Evolutionary conservation across 768 basidiomycete species (phyloP).

Genomic region (Boletus pseudo-olivaceus): DNA sequence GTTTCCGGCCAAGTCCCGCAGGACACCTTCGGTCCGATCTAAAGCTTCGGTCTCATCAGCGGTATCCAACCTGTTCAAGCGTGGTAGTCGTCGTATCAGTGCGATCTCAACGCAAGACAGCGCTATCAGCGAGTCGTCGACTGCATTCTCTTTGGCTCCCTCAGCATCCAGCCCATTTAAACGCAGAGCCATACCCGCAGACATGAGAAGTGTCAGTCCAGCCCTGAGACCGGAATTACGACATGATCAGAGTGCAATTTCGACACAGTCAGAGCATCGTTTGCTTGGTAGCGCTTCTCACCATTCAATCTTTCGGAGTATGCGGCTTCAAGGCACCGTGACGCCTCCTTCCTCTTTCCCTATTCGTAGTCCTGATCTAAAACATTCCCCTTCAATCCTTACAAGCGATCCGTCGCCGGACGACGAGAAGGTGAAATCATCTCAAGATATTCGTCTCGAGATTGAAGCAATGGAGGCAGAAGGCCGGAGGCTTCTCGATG

Average conservation of each 20-base stretch:
- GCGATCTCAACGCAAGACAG: constrained; percentile 41
- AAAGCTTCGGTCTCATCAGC: constrained; percentile 50
- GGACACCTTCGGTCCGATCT: constrained; percentile 52
- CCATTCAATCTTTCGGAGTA: constrained; percentile 43
- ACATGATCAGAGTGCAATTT: constrained; percentile 38
- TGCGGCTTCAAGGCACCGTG: constrained; percentile 39
- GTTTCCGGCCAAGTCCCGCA: constrained; percentile 33
- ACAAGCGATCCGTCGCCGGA: constrained; percentile 40
- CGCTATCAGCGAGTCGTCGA: constrained; percentile 42
- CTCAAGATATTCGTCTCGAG: constrained; percentile 60
- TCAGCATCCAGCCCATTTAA: constrained; percentile 34
- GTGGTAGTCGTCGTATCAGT: constrained; percentile 36
- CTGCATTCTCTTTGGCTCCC: constrained; percentile 34
- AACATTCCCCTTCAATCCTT: constrained; percentile 33
- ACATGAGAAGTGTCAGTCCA: constrained; percentile 31
- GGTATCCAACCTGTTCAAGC: constrained; percentile 50
- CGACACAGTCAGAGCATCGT: constrained; percentile 39
- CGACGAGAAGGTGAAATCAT: constrained; percentile 56
- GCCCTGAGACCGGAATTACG: constrained; percentile 34
- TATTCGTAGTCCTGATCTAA: constrained; percentile 32
- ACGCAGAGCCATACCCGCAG: constrained; percentile 43
- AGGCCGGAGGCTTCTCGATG: constrained; percentile 66
- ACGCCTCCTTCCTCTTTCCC: constrained; percentile 60
- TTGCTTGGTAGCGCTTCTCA: constrained; percentile 26
- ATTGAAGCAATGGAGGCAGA: constrained; percentile 70